phyloP scores from a whole-genome alignment of 768 basidiomycete species.

The Mycena venus region DNA sequence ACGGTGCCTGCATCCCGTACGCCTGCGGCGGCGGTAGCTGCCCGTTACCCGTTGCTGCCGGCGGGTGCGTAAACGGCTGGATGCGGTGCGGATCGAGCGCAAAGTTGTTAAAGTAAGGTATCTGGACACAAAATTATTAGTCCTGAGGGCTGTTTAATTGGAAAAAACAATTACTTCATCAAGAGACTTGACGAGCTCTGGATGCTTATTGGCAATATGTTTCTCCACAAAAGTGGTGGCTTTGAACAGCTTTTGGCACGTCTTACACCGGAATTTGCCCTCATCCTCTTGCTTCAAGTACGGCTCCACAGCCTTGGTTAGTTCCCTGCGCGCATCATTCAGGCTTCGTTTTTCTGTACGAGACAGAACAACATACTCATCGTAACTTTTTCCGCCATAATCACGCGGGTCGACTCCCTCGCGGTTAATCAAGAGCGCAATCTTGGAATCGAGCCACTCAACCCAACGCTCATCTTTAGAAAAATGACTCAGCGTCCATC shows the following conservation, averaged over 20 bases:
- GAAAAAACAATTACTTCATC: conserved; percentile 75
- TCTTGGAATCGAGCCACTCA: conserved; percentile 89
- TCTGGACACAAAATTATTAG: conserved; percentile 53
- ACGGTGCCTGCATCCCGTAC: conserved; percentile 80
- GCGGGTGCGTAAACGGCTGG: conserved; percentile 86
- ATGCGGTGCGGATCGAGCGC: conserved; percentile 96
- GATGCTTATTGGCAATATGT: conserved; percentile 95
- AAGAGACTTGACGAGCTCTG: conserved; percentile 84
- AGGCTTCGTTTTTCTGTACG: not conserved
- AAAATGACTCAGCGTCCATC: conserved; percentile 11
- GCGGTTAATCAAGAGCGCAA: conserved; percentile 84
- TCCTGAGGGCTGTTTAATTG: conserved; percentile 14
- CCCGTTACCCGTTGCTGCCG: conserved; percentile 72
- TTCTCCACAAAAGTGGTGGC: conserved; percentile 97
- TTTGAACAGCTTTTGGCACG: conserved; percentile 97
- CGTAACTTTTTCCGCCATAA: conserved; percentile 90
- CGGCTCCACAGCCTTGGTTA: conserved; percentile 82
- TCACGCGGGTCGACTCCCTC: conserved; percentile 87
- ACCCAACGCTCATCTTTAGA: conserved; percentile 87
- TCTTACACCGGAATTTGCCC: conserved; percentile 96
- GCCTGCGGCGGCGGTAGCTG: conserved; percentile 88
- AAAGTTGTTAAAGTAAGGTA: conserved; percentile 95
- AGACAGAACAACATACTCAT: conserved; percentile 71
- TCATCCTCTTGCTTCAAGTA: conserved; percentile 96
- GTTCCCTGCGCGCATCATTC: conserved; percentile 68